Conservation (phyloP, 331 rosid genomes). For the Telfairia occidentalis region DNA sequence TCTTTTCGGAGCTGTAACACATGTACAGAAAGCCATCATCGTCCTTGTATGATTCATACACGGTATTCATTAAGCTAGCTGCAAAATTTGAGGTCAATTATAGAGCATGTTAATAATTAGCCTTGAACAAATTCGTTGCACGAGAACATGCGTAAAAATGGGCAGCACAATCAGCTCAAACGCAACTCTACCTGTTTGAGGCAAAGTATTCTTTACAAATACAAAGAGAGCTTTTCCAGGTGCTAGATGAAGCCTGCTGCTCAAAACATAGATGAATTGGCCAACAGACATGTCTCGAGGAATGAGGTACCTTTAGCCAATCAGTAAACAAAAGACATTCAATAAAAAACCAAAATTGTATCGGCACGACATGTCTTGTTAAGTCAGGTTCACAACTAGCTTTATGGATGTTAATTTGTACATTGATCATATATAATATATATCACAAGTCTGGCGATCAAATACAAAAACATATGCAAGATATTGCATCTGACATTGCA, state of each 20-base stretch:
- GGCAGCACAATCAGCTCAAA: not conserved
- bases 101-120: not conserved
- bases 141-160: not conserved
- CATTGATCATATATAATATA: too few relatives aligned
- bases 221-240: constrained; percentile 72
- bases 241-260: constrained; percentile 44
- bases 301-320: constrained; percentile 41
- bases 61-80: constrained; percentile 53
- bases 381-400: not conserved
- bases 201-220: constrained; percentile 61
- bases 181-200: constrained; percentile 55
- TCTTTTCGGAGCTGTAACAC: constrained; percentile 73
- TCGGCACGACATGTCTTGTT: not conserved
- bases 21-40: constrained; percentile 80
- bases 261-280: constrained; percentile 56
- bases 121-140: not conserved
- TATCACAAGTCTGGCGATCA: too few relatives aligned
- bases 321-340: constrained; percentile 1
- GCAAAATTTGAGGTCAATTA: constrained; percentile 18
- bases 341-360: not conserved
- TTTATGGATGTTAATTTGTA: too few relatives aligned
- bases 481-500: not conserved
- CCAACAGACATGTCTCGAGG: constrained; percentile 75
- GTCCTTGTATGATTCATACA: constrained; percentile 55
- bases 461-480: not conserved